Evolutionary conservation across 371 early-diverging fungal species (phyloP).

Genomic region (Apophysomyces elegans): DNA sequence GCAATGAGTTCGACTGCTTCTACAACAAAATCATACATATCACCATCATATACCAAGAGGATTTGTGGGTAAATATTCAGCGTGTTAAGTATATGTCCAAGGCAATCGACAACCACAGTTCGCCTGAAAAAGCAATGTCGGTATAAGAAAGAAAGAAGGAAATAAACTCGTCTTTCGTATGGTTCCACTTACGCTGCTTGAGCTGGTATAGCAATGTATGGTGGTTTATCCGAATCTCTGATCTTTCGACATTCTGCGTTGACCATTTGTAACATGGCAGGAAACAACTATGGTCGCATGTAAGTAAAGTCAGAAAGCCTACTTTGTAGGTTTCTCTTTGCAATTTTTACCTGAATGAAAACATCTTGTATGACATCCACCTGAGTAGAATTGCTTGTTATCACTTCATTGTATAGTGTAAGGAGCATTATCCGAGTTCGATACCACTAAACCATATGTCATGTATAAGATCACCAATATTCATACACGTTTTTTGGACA

Average conservation of each 20-base stretch:
- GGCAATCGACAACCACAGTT: background rate
- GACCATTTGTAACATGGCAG: conserved; percentile 7
- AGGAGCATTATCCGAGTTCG: background rate
- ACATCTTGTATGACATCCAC: background rate
- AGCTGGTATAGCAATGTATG: background rate
- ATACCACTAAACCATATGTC: background rate
- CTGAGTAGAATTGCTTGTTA: background rate
- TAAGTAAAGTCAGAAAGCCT: background rate
- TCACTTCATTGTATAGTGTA: background rate
- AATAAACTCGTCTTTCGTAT: background rate
- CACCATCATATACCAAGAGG: background rate
- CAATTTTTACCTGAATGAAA: background rate
- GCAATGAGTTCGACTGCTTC: conserved; percentile 1
- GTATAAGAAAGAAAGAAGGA: background rate
- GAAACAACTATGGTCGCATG: background rate
- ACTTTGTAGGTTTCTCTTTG: too few relatives aligned
- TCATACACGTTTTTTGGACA: background rate
- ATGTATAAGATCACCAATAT: background rate
- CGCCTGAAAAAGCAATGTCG: background rate
- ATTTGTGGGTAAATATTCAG: conserved; percentile 3
- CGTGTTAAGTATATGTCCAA: background rate
- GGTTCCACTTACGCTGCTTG: background rate
- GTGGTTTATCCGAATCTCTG: conserved; percentile 2
- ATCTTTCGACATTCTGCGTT: conserved; percentile 6
- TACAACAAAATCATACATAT: conserved; percentile 4